These are phyloP conservation scores for Alternaria arborescens DNA, from an alignment of 2,329 filamentous ascomycete genomes.

Conservation along the genomic window DNA sequence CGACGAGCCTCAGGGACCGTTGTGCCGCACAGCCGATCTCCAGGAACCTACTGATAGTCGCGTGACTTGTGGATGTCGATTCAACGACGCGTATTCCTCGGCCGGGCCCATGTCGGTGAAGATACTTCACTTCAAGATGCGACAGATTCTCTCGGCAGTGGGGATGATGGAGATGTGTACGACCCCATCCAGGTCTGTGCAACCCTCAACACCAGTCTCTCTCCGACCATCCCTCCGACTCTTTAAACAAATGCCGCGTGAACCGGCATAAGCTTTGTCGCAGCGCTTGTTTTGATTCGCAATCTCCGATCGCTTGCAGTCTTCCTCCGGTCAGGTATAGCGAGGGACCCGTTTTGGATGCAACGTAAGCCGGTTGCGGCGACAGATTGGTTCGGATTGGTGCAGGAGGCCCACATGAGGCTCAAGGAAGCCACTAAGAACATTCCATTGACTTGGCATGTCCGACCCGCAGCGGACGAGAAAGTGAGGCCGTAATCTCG, in stretches of 20 bases:
- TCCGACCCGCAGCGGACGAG: constrained; percentile 9
- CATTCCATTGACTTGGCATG: constrained; percentile 10
- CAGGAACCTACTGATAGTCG: not conserved
- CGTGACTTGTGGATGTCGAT: constrained; percentile 2
- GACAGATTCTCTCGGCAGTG: constrained; percentile 19
- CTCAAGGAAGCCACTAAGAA: constrained; percentile 22
- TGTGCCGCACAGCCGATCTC: constrained; percentile 14
- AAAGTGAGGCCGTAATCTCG: constrained; percentile 11
- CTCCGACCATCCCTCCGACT: constrained; percentile 18
- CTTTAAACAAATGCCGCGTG: constrained; percentile 19
- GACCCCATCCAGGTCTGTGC: constrained; percentile 18
- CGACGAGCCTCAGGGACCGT: constrained; percentile 4
- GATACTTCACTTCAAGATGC: constrained; percentile 9
- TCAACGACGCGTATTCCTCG: constrained; percentile 6
- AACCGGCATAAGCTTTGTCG: constrained; percentile 12
- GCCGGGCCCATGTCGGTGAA: constrained; percentile 16
- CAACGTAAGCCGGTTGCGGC: constrained; percentile 11
- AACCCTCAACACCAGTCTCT: constrained; percentile 14
- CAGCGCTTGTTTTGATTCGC: constrained; percentile 5
- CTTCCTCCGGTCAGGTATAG: not conserved
- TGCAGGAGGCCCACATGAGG: constrained; percentile 15
- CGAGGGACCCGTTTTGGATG: constrained; percentile 8
- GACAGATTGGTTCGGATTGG: constrained; percentile 11
- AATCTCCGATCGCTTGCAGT: constrained; percentile 12
- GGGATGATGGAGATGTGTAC: constrained; percentile 13